Base-by-base conservation (phyloP, 2,329 filamentous ascomycete genomes). In the Phaeosphaeria sp. region DNA sequence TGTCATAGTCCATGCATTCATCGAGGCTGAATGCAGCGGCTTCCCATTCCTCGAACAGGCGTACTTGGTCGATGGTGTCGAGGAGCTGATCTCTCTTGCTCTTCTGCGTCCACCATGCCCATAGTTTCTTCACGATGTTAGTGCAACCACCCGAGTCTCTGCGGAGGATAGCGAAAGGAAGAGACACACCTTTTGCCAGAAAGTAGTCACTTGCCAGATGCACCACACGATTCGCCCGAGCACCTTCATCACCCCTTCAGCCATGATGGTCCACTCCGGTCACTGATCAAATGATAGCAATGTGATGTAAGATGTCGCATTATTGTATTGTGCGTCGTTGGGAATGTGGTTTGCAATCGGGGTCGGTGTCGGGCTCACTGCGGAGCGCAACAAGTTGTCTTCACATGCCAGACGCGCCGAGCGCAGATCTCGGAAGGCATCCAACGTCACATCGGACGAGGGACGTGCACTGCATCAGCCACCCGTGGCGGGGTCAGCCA, bases 31-130 rank as follows among this genome's bases (percentile, higher is more conserved):
- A 85, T 1, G 93, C 92, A n/a, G 90, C 88, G 64, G 89, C 88
- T 73, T 94, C 89, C 92, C 93, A 97, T 73, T 95, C 90, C 71
- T 95, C 91, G 72, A 90, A 96, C 23, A 85, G 83, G 63, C 87
- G 82, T 18, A 92, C 90, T 57, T 87, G 84, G 52, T 83, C 83
- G 48, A 96, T 81, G 22, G 83, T 80, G 59, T 90, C 84, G 44
- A 90, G 82, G 79, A 91, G 89, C 54, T 87, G 79, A 63, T 90
- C 86, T 49, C 85, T 83, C 1, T 85, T 84, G 50, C 85, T 89
- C 74, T 86, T 89, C 62, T 84, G 83, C 55, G 79, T 85, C 81
- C 88, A 89, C 87, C 90, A 92, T 54, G 80, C 80, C 60, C 85
- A 79, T 50, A 92, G 78, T 81, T 87, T 89, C 91, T 94, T 76